A percentile compares a stretch with the other conserved stretches of the same genome.
Evolutionary conservation across 192 early-diverging fungal species (phyloP).

Genomic region (Mortierella hygrophila): DNA sequence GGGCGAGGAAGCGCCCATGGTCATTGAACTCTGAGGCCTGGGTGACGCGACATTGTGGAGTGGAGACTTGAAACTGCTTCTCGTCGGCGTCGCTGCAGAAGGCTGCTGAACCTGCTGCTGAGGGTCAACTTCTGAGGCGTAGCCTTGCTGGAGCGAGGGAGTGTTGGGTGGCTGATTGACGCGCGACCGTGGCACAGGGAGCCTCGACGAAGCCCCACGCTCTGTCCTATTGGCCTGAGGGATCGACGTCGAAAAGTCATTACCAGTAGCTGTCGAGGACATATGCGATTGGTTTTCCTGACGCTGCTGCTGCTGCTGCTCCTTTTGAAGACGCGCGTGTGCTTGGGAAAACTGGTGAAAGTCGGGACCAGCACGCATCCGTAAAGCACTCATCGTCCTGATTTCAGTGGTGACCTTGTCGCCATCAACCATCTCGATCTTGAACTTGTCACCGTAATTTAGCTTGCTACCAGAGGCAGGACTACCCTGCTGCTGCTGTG

Average conservation of each 20-base stretch:
- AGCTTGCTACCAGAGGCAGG: background rate
- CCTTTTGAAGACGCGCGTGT: conserved; percentile 7
- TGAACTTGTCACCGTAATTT: conserved; percentile 39
- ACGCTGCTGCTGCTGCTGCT: conserved; percentile 8
- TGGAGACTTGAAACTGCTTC: background rate
- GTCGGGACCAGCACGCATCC: conserved; percentile 3
- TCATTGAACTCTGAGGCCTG: background rate
- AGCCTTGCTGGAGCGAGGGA: background rate
- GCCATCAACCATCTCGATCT: conserved; percentile 48
- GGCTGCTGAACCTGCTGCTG: background rate
- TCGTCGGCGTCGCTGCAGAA: background rate
- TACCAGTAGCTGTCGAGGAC: conserved; percentile 7
- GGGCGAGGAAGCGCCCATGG: conserved; percentile 2
- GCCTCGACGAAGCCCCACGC: conserved; percentile 12
- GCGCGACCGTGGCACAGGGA: conserved; percentile 27
- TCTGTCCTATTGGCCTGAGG: background rate
- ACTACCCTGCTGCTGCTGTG: background rate
- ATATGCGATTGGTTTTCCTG: background rate
- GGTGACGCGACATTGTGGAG: background rate
- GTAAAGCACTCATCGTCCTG: conserved; percentile 17
- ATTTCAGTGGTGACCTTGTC: conserved; percentile 24
- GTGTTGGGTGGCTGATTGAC: background rate
- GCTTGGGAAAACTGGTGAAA: conserved; percentile 16
- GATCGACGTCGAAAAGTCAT: background rate
- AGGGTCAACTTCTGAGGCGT: background rate